Conservation (phyloP, 1,284 basidiomycete genomes). For the Marasmius sp. region DNA sequence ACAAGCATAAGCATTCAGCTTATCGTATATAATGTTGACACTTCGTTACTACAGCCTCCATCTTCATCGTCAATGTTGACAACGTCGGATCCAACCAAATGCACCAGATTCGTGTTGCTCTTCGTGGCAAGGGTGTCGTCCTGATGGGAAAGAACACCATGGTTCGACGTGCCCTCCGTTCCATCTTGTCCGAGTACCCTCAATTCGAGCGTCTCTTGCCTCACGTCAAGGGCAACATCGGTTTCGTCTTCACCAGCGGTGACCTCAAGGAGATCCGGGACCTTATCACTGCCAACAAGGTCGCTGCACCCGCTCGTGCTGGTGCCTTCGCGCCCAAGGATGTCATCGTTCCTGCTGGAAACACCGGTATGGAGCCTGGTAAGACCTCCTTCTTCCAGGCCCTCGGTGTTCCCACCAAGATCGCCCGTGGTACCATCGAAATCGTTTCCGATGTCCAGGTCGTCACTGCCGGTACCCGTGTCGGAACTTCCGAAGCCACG, state of each 20-base stretch:
- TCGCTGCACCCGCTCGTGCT: slow-evolving; percentile 97
- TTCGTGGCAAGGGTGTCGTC: slow-evolving; percentile 96
- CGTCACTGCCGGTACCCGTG: slow-evolving; percentile 88
- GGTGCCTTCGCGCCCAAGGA: slow-evolving; percentile 94
- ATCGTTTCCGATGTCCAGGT: slow-evolving; percentile 98
- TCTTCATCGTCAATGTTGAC: slow-evolving; percentile 99
- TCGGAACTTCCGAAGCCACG: slow-evolving; percentile 96
- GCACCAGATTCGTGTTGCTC: slow-evolving; percentile 97
- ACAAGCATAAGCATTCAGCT: not conserved
- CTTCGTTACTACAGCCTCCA: slow-evolving; percentile 65
- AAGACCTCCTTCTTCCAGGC: slow-evolving; percentile 99
- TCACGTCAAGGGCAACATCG: slow-evolving; percentile 96
- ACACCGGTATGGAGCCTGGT: slow-evolving; percentile 99
- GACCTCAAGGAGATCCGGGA: slow-evolving; percentile 97
- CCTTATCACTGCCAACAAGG: slow-evolving; percentile 93
- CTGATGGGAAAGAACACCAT: slow-evolving; percentile 99
- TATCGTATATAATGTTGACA: slow-evolving; percentile 3
- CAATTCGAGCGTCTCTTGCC: slow-evolving; percentile 97
- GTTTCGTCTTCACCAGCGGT: slow-evolving; percentile 94
- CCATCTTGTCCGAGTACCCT: slow-evolving; percentile 87
- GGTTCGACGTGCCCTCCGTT: slow-evolving; percentile 96
- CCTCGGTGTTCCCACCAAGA: slow-evolving; percentile 99
- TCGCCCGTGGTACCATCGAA: slow-evolving; percentile 99
- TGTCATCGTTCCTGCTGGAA: slow-evolving; percentile 90
- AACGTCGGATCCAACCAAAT: slow-evolving; percentile 99